Percentiles rank a stretch among this genome's conserved stretches.
Evolutionary conservation across 2,329 filamentous ascomycete genomes (phyloP).

Genomic region (Venturia asperata): DNA sequence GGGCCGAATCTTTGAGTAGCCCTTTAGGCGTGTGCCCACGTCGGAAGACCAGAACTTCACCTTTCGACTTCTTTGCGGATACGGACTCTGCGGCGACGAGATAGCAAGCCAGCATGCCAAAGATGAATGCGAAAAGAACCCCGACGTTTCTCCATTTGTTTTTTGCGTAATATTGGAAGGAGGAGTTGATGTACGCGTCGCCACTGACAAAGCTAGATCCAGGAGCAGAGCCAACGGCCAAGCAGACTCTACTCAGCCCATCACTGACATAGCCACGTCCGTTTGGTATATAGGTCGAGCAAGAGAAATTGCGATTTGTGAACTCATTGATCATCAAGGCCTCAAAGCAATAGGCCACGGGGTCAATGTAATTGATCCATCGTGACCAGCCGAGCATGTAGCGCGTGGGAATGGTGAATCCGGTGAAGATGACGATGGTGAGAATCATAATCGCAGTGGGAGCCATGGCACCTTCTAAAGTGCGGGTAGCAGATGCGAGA

Average conservation of each 20-base stretch:
- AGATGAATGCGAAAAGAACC: slow-evolving; percentile 40
- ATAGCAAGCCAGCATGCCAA: slow-evolving; percentile 38
- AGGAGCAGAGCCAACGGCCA: slow-evolving; percentile 36
- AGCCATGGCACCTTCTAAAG: slow-evolving; percentile 51
- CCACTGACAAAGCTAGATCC: slow-evolving; percentile 35
- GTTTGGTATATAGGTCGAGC: slow-evolving; percentile 38
- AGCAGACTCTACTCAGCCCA: slow-evolving; percentile 34
- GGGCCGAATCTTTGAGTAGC: slow-evolving; percentile 23
- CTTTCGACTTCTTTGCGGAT: slow-evolving; percentile 45
- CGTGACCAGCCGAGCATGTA: slow-evolving; percentile 75
- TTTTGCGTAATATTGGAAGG: slow-evolving; percentile 30
- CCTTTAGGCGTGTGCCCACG: slow-evolving; percentile 33
- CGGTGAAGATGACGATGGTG: slow-evolving; percentile 60
- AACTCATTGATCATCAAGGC: slow-evolving; percentile 81
- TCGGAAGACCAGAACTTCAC: slow-evolving; percentile 45
- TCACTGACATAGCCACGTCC: slow-evolving; percentile 34
- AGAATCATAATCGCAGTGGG: slow-evolving; percentile 54
- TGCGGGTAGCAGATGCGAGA: slow-evolving; percentile 68
- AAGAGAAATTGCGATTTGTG: slow-evolving; percentile 52
- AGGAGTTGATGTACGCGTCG: slow-evolving; percentile 31
- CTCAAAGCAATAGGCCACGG: slow-evolving; percentile 74
- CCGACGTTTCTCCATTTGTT: slow-evolving; percentile 45
- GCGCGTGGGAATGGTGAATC: slow-evolving; percentile 49
- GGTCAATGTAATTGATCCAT: slow-evolving; percentile 78
- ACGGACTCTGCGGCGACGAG: slow-evolving; percentile 41